phyloP scores from a whole-genome alignment of 2,329 filamentous ascomycete genomes.

The Lizonia empirigonia region DNA sequence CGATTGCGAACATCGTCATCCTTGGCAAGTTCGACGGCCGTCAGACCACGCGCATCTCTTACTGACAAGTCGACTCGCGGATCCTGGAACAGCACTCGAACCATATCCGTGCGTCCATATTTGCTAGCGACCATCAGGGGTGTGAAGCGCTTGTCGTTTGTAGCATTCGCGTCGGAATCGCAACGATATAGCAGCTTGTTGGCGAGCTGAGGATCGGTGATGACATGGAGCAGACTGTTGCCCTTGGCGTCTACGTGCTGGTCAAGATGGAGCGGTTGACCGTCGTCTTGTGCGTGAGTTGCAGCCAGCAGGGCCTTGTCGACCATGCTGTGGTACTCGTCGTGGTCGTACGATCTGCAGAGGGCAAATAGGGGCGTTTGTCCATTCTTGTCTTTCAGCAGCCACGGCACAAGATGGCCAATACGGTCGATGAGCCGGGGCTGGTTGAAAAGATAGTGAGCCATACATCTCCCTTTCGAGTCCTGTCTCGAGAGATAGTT shows the following conservation, averaged over 20 bases:
- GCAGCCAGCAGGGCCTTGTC: conserved; percentile 78
- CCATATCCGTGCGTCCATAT: conserved; percentile 93
- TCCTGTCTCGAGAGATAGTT: conserved; percentile 79
- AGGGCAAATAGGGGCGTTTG: conserved; percentile 97
- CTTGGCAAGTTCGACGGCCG: conserved; percentile 94
- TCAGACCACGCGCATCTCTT: conserved; percentile 84
- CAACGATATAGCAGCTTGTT: conserved; percentile 77
- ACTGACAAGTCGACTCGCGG: conserved; percentile 83
- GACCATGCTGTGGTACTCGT: conserved; percentile 86
- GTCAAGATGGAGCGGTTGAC: conserved; percentile 81
- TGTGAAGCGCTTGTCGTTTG: conserved; percentile 93
- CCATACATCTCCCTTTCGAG: conserved; percentile 82
- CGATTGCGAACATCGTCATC: conserved; percentile 96
- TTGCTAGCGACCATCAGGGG: conserved; percentile 98
- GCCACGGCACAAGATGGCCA: conserved; percentile 82
- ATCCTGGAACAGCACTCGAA: conserved; percentile 85
- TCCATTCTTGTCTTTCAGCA: conserved; percentile 90
- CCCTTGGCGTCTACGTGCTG: conserved; percentile 92
- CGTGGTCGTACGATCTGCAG: conserved; percentile 93
- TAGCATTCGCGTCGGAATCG: conserved; percentile 94
- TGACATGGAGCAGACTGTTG: conserved; percentile 94
- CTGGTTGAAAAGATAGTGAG: conserved; percentile 95
- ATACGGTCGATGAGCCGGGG: conserved; percentile 79
- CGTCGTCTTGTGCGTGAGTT: conserved; percentile 74
- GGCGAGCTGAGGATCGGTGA: conserved; percentile 82